Evolutionary conservation across 1,139 yeast genomes (phyloP).

Genomic region (Candida sp.): DNA sequence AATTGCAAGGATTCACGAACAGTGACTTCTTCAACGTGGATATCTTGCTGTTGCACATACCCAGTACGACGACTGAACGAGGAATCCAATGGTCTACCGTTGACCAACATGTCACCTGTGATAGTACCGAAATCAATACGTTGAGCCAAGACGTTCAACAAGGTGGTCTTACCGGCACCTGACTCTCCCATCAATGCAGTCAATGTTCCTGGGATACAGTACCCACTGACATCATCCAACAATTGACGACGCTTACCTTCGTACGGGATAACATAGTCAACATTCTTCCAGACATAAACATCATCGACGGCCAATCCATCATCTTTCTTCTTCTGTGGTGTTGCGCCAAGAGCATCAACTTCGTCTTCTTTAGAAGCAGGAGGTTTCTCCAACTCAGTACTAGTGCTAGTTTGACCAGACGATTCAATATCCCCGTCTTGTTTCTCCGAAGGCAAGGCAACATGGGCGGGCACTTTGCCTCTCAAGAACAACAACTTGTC

Average conservation of each 20-base stretch:
- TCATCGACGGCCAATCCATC: conserved; percentile 30
- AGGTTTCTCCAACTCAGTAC: neutral
- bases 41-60: conserved; percentile 69
- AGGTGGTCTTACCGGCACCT: conserved; percentile 73
- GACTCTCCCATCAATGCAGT: conserved; percentile 79
- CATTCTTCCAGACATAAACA: conserved; percentile 47
- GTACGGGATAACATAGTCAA: conserved; percentile 44
- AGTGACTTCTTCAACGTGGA: conserved; percentile 59
- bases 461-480: conserved; percentile 49
- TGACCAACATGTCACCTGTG: conserved; percentile 68
- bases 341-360: conserved; percentile 25
- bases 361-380: conserved; percentile 30
- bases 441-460: conserved; percentile 24
- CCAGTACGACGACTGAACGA: conserved; percentile 66
- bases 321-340: conserved; percentile 6
- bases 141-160: conserved; percentile 62
- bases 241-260: conserved; percentile 49
- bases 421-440: conserved; percentile 15
- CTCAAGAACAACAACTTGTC: conserved; percentile 60
- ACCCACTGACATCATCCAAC: conserved; percentile 63
- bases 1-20: conserved; percentile 66
- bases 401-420: neutral
- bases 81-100: conserved; percentile 55
- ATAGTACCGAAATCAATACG: conserved; percentile 62
- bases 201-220: conserved; percentile 67